Evolutionary conservation across 306 rosid species (phyloP).

Genomic region (Prinsepia uniflora): DNA sequence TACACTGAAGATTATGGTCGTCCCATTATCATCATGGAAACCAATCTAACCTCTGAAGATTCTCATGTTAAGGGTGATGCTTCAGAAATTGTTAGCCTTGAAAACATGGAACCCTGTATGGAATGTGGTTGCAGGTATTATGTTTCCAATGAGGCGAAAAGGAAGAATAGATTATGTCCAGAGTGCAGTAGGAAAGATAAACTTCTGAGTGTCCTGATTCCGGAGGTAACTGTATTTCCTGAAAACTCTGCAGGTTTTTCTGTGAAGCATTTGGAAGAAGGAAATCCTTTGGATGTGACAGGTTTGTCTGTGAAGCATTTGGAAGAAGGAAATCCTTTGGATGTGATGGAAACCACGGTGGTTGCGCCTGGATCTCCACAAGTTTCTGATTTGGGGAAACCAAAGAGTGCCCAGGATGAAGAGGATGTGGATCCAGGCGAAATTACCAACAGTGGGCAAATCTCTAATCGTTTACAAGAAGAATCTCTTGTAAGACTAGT

Average conservation of each 20-base stretch:
- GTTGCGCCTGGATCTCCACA: conserved; percentile 35
- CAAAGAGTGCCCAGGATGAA: conserved; percentile 36
- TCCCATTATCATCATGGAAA: conserved; percentile 30
- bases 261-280: conserved; percentile 30
- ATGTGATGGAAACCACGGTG: conserved; percentile 26
- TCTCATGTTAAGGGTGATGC: conserved; percentile 36
- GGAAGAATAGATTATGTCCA: conserved; percentile 40
- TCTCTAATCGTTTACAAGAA: conserved; percentile 36
- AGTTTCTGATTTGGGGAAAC: conserved; percentile 26
- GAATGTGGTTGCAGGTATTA: conserved; percentile 51
- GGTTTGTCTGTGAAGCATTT: conserved; percentile 25
- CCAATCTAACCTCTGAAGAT: conserved; percentile 36
- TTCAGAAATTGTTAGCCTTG: conserved; percentile 34
- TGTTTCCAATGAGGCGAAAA: conserved; percentile 34
- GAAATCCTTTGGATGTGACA: conserved; percentile 12
- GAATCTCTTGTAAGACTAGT: conserved; percentile 32
- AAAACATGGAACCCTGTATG: conserved; percentile 44
- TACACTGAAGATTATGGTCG: conserved; percentile 32
- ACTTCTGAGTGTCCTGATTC: conserved; percentile 30
- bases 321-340: conserved; percentile 33
- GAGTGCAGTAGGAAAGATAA: conserved; percentile 50
- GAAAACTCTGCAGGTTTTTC: conserved; percentile 32
- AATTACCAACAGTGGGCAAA: conserved; percentile 36
- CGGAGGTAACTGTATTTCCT: conserved; percentile 36
- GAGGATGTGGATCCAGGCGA: conserved; percentile 38